Percentiles rank a stretch among this genome's conserved stretches.
Evolutionary conservation across 2,329 filamentous ascomycete species (phyloP).

Genomic region (Pseudogymnoascus sp.): DNA sequence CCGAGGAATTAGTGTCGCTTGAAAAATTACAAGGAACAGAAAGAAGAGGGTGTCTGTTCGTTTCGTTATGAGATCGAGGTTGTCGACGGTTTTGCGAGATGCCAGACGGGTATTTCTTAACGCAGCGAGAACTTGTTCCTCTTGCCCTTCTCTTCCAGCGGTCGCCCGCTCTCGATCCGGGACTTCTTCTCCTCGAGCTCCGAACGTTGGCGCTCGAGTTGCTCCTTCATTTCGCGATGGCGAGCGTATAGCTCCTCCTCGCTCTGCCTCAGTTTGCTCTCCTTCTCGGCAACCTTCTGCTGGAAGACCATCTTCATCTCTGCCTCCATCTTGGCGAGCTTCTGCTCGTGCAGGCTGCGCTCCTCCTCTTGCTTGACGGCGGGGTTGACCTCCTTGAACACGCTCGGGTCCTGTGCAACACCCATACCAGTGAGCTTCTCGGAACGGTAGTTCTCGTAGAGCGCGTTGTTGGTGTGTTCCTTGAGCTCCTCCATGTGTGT

Average conservation of each 20-base stretch:
- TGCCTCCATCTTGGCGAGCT: slow-evolving; percentile 99
- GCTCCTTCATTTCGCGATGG: slow-evolving; percentile 99
- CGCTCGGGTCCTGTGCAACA: slow-evolving; percentile 94
- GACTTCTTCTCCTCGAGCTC: slow-evolving; percentile 98
- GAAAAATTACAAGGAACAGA: slow-evolving; percentile 8
- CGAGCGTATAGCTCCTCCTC: slow-evolving; percentile 97
- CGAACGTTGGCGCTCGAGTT: slow-evolving; percentile 86
- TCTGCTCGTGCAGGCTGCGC: slow-evolving; percentile 95
- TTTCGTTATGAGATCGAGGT: slow-evolving; percentile 6
- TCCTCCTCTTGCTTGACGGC: slow-evolving; percentile 99
- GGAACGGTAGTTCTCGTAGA: slow-evolving; percentile 99
- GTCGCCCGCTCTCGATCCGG: slow-evolving; percentile 88
- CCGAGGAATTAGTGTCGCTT: slow-evolving; percentile 8
- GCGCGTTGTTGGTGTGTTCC: slow-evolving; percentile 97
- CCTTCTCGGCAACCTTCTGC: slow-evolving; percentile 98
- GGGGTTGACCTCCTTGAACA: slow-evolving; percentile 99
- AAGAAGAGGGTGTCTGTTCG: slow-evolving; percentile 6
- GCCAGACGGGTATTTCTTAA: slow-evolving; percentile 44
- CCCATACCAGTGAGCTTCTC: slow-evolving; percentile 99
- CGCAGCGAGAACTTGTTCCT: slow-evolving; percentile 99
- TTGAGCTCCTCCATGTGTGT: slow-evolving; percentile 99
- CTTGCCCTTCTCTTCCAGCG: slow-evolving; percentile 96
- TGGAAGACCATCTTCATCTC: slow-evolving; percentile 99
- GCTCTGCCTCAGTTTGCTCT: slow-evolving; percentile 98
- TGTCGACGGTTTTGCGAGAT: neutral